phyloP scores from a whole-genome alignment of 129 eudicot species.

The Rutidosis leptorrhynchoides region DNA sequence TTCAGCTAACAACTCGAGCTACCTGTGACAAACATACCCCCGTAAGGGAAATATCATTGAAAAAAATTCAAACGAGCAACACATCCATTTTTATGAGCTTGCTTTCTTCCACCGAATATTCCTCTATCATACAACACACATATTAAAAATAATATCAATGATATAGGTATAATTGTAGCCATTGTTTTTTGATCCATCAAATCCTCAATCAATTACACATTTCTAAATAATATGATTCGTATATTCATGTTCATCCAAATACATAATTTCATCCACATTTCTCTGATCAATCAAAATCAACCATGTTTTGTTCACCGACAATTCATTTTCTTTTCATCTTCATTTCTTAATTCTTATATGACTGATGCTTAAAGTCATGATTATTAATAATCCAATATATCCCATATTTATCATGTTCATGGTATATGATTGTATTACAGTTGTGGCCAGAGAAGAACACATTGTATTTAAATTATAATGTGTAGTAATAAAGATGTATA shows the following conservation, averaged over 20 bases:
- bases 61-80: too few species aligned
- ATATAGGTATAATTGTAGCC: conserved; percentile 23
- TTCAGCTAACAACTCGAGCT: too few species aligned
- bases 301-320: neutral
- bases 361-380: neutral
- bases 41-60: too few species aligned
- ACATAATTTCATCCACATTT: conserved; percentile 4
- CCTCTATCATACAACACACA: conserved; percentile 19
- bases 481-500: neutral
- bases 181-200: conserved; percentile 11
- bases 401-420: conserved; percentile 2
- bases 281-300: neutral
- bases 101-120: conserved; percentile 18
- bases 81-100: too few species aligned
- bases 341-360: neutral
- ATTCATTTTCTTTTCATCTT: conserved; percentile 5
- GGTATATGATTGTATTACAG: conserved; percentile 8
- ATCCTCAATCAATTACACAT: conserved; percentile 1
- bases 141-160: neutral
- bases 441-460: neutral
- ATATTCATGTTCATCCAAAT: neutral
- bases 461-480: neutral
- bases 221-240: neutral
- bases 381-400: neutral
- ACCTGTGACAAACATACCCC: too few species aligned